A percentile compares a stretch with the other conserved stretches of the same genome.
Evolutionary conservation across 345 rosid genomes (phyloP).

Genomic region (Melaleuca alternifolia): DNA sequence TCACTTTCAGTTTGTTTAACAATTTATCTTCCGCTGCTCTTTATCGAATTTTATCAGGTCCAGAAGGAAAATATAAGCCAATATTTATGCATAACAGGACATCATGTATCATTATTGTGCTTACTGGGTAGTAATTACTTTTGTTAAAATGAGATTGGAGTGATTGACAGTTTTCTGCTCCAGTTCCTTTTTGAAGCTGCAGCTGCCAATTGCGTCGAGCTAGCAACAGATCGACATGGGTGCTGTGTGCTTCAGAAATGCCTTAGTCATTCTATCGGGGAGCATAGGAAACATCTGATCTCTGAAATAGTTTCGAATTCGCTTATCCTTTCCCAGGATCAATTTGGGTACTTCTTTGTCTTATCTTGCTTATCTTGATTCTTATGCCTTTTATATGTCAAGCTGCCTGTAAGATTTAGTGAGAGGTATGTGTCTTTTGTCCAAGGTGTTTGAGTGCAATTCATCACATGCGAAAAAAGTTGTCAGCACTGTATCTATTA

Average conservation of each 20-base stretch:
- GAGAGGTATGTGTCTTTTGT: background rate
- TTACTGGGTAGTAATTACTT: background rate
- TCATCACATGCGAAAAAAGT: background rate
- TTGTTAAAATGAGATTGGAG: background rate
- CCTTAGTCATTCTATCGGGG: slow-evolving; percentile 40
- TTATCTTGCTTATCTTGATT: background rate
- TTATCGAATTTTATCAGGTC: background rate
- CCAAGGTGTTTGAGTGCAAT: background rate
- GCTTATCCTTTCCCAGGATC: slow-evolving; percentile 64
- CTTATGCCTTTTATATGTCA: background rate
- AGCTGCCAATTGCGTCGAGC: slow-evolving; percentile 55
- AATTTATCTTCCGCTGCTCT: background rate
- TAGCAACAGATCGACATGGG: slow-evolving; percentile 72
- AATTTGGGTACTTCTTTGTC: slow-evolving; percentile 43
- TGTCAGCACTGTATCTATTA: background rate
- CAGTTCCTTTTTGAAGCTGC: slow-evolving; percentile 73
- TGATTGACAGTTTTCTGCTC: slow-evolving; percentile 3
- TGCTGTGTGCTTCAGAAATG: slow-evolving; percentile 83
- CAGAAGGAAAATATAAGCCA: background rate
- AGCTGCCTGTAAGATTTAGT: background rate
- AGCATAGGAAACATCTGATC: slow-evolving; percentile 33
- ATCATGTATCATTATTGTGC: background rate
- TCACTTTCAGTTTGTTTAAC: background rate
- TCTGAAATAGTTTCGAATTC: slow-evolving; percentile 52
- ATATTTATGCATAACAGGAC: background rate